Conservation (phyloP, 2,329 filamentous ascomycete species). For the Aureobasidium melanogenum region DNA sequence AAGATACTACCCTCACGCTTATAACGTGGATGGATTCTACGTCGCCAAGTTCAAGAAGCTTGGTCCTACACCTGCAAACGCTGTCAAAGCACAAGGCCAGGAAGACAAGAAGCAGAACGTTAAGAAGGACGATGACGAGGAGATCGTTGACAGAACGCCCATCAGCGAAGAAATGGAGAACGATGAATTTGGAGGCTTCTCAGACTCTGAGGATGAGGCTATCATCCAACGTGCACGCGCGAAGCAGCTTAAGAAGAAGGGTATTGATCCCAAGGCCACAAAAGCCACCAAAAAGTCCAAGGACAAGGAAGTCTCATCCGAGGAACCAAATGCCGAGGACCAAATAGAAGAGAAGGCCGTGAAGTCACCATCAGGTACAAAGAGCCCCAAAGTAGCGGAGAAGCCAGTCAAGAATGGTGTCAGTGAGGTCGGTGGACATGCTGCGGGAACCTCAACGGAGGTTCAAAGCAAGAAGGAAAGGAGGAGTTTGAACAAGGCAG, state of each 20-base stretch:
- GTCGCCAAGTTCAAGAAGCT: slow-evolving; percentile 96
- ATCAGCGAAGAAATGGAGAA: slow-evolving; percentile 39
- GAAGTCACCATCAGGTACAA: slow-evolving; percentile 4
- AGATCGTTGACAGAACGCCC: slow-evolving; percentile 59
- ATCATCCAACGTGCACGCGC: slow-evolving; percentile 39
- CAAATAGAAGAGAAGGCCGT: slow-evolving; percentile 19
- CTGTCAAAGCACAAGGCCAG: slow-evolving; percentile 34
- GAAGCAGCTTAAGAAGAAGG: slow-evolving; percentile 36
- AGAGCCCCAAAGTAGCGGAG: slow-evolving; percentile 10
- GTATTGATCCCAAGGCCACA: slow-evolving; percentile 35
- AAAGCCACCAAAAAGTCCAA: slow-evolving; percentile 18
- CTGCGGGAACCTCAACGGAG: slow-evolving; percentile 7
- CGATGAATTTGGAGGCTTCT: slow-evolving; percentile 40
- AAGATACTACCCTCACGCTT: slow-evolving; percentile 80
- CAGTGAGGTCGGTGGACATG: slow-evolving; percentile 11
- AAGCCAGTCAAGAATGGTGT: slow-evolving; percentile 11
- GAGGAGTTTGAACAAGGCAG: slow-evolving; percentile 14
- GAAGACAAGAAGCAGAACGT: slow-evolving; percentile 23
- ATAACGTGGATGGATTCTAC: slow-evolving; percentile 97
- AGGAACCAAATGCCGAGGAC: not conserved
- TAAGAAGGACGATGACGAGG: slow-evolving; percentile 20
- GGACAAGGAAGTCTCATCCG: slow-evolving; percentile 2
- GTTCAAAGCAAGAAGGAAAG: slow-evolving; percentile 22
- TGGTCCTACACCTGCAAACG: slow-evolving; percentile 61
- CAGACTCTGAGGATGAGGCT: slow-evolving; percentile 41